Conservation (phyloP, 2,329 filamentous ascomycete species). For the Talaromyces marneffei region DNA sequence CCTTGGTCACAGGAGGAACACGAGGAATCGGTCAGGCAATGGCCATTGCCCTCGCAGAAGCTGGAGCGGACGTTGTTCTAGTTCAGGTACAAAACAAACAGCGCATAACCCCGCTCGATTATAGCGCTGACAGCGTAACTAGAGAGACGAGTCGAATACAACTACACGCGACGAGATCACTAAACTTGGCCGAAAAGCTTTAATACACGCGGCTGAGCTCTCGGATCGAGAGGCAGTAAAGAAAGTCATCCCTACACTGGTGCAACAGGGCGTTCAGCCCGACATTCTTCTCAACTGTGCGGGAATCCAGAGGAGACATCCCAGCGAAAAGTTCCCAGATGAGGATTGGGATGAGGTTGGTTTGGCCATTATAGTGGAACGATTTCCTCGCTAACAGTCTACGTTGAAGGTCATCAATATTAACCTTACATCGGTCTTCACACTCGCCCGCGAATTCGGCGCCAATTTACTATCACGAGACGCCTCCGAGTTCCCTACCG, state of each 20-base stretch:
- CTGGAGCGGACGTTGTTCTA: conserved; percentile 43
- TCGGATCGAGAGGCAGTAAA: conserved; percentile 38
- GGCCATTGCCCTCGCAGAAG: conserved; percentile 43
- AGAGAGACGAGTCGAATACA: conserved; percentile 51
- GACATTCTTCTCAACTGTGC: conserved; percentile 81
- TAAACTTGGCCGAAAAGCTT: conserved; percentile 35
- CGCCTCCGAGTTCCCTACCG: conserved; percentile 25
- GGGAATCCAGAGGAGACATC: conserved; percentile 75
- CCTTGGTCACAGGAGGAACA: conserved; percentile 44
- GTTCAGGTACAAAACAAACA: conserved; percentile 30
- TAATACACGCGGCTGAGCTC: conserved; percentile 42
- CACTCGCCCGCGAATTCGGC: conserved; percentile 37
- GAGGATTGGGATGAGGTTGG: conserved; percentile 65
- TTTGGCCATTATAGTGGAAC: conserved; percentile 8
- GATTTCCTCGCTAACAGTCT: too few species aligned
- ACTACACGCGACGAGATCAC: conserved; percentile 39
- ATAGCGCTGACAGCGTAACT: not conserved
- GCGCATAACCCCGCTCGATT: not conserved
- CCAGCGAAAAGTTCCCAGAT: conserved; percentile 68
- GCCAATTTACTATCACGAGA: conserved; percentile 28
- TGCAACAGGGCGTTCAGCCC: conserved; percentile 50
- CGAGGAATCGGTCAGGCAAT: conserved; percentile 45
- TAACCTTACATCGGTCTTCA: conserved; percentile 78
- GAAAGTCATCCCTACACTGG: conserved; percentile 35
- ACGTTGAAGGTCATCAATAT: conserved; percentile 68